These are phyloP conservation scores for Geotrichum restrictum DNA, from an alignment of 1,139 yeast genomes.

Conservation along the genomic window DNA sequence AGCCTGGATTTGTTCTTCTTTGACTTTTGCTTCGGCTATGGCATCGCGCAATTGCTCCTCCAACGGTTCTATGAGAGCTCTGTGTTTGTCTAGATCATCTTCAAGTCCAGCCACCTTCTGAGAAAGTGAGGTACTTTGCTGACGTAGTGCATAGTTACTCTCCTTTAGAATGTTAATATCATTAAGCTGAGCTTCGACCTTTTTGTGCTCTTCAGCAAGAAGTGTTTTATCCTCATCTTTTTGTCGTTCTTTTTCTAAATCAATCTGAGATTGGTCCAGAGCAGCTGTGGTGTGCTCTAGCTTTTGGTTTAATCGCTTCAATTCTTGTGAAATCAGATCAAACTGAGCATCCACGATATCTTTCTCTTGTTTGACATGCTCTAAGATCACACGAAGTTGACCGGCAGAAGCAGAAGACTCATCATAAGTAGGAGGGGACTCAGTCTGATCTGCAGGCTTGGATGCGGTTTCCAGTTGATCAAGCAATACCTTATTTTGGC, in stretches of 20 bases:
- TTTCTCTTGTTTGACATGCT: constrained; percentile 69
- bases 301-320: constrained; percentile 43
- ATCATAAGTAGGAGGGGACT: constrained; percentile 19
- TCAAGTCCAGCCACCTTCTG: constrained; percentile 38
- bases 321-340: constrained; percentile 49
- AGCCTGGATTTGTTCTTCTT: constrained; percentile 42
- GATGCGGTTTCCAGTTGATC: constrained; percentile 58
- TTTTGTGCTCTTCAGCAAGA: constrained; percentile 46
- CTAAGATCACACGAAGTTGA: constrained; percentile 54
- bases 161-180: constrained; percentile 71
- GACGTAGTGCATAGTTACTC: constrained; percentile 63
- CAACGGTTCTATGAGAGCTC: constrained; percentile 38
- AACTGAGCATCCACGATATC: constrained; percentile 65
- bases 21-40: constrained; percentile 42
- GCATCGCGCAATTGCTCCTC: constrained; percentile 39
- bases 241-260: constrained; percentile 29
- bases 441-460: constrained; percentile 20
- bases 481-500: constrained; percentile 64
- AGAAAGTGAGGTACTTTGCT: constrained; percentile 44
- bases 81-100: constrained; percentile 36
- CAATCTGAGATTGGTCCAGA: constrained; percentile 36
- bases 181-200: constrained; percentile 56
- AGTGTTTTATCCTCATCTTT: constrained; percentile 33
- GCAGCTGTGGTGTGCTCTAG: constrained; percentile 34
- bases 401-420: constrained; percentile 29